Percentiles rank a stretch among this genome's conserved stretches.
These are phyloP conservation scores for Hypomontagnella monticulosa DNA, from an alignment of 495 filamentous ascomycete genomes.

Conservation along the genomic window DNA sequence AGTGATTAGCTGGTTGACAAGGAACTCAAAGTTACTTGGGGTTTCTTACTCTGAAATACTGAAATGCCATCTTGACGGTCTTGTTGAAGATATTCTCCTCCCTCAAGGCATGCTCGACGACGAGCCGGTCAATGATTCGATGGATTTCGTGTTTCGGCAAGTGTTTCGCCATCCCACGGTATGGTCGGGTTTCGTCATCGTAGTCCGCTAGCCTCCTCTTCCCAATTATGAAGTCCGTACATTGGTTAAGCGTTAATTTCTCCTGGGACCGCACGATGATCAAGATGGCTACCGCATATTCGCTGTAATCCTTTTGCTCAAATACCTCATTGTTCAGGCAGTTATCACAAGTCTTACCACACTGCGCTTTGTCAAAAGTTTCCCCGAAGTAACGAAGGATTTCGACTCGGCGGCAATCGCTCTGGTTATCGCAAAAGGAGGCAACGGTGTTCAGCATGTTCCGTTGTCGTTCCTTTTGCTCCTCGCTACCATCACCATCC, in stretches of 20 bases:
- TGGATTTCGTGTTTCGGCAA: slow-evolving; percentile 59
- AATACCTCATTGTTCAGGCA: slow-evolving; percentile 73
- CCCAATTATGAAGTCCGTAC: slow-evolving; percentile 59
- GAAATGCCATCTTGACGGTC: slow-evolving; percentile 48
- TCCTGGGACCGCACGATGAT: slow-evolving; percentile 67
- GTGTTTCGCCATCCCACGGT: slow-evolving; percentile 57
- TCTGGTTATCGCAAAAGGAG: slow-evolving; percentile 86
- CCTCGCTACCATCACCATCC: slow-evolving; percentile 72
- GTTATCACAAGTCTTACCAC: slow-evolving; percentile 82
- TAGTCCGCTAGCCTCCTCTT: slow-evolving; percentile 54
- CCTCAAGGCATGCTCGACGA: slow-evolving; percentile 52
- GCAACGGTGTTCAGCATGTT: slow-evolving; percentile 86
- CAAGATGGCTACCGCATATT: slow-evolving; percentile 74
- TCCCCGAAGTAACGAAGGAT: slow-evolving; percentile 94
- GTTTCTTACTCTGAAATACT: slow-evolving; percentile 53
- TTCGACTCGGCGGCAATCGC: slow-evolving; percentile 86
- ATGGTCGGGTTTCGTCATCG: slow-evolving; percentile 39
- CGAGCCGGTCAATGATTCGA: slow-evolving; percentile 58
- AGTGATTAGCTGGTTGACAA: slow-evolving; percentile 45
- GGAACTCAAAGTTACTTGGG: slow-evolving; percentile 65
- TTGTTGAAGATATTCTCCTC: slow-evolving; percentile 57
- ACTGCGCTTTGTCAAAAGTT: slow-evolving; percentile 74
- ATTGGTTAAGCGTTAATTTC: slow-evolving; percentile 62
- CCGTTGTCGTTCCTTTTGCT: slow-evolving; percentile 83
- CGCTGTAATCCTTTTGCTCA: slow-evolving; percentile 76